Evolutionary conservation across 768 basidiomycete genomes (phyloP).

Genomic region (Kwoniella sp.): DNA sequence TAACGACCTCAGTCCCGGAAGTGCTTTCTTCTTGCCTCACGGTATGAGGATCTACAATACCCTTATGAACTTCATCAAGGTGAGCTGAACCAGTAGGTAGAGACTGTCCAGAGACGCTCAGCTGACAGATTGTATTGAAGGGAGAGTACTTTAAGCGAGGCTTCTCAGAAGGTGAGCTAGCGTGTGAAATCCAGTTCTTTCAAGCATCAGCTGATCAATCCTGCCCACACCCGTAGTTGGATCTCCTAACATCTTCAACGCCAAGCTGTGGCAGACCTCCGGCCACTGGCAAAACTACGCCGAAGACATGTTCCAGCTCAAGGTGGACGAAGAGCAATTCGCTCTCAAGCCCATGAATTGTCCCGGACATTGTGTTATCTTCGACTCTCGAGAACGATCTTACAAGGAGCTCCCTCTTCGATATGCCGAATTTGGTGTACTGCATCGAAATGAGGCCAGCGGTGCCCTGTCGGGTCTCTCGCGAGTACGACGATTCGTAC

Average conservation of each 20-base stretch:
- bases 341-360: slow-evolving; percentile 99
- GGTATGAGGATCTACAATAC: slow-evolving; percentile 96
- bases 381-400: slow-evolving; percentile 87
- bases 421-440: slow-evolving; percentile 97
- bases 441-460: slow-evolving; percentile 94
- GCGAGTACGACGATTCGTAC: slow-evolving; percentile 89
- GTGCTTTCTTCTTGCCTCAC: slow-evolving; percentile 94
- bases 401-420: slow-evolving; percentile 95
- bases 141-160: slow-evolving; percentile 91
- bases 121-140: slow-evolving; percentile 57
- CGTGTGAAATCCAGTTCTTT: too few relatives aligned
- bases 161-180: slow-evolving; percentile 80
- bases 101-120: not conserved
- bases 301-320: slow-evolving; percentile 95
- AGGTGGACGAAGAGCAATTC: slow-evolving; percentile 94
- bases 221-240: slow-evolving; percentile 66
- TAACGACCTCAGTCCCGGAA: slow-evolving; percentile 93
- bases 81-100: too few relatives aligned
- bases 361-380: slow-evolving; percentile 91
- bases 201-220: slow-evolving; percentile 5
- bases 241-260: slow-evolving; percentile 95
- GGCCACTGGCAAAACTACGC: slow-evolving; percentile 98
- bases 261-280: slow-evolving; percentile 95
- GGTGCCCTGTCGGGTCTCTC: slow-evolving; percentile 92
- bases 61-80: slow-evolving; percentile 84